Conservation (phyloP, 1,284 basidiomycete genomes). For the Mycosarcoma mackinlayi region DNA sequence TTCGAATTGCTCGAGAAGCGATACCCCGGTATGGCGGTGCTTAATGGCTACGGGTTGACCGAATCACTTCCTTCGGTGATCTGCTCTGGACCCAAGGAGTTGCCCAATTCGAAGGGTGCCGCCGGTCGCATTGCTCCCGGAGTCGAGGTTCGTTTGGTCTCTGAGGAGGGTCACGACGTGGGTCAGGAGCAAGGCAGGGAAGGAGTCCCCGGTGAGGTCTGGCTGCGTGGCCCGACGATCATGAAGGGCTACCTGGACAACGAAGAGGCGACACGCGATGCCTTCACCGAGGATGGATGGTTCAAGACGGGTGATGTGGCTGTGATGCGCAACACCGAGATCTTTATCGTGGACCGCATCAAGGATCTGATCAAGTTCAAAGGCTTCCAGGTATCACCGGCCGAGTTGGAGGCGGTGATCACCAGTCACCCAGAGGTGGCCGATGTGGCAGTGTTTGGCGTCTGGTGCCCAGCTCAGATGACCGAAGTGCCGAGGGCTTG, state of each 20-base stretch:
- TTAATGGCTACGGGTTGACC: constrained; percentile 79
- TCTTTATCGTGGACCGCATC: constrained; percentile 59
- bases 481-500: constrained; percentile 65
- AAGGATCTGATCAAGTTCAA: constrained; percentile 60
- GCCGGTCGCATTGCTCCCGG: constrained; percentile 81
- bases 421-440: constrained; percentile 45
- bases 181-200: constrained; percentile 71
- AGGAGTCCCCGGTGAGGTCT: constrained; percentile 61
- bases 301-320: constrained; percentile 61
- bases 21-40: constrained; percentile 69
- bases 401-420: constrained; percentile 53
- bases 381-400: constrained; percentile 61
- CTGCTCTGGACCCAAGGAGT: constrained; percentile 56
- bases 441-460: constrained; percentile 47
- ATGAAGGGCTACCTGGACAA: constrained; percentile 60
- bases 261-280: constrained; percentile 32
- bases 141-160: constrained; percentile 81
- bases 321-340: constrained; percentile 50
- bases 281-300: constrained; percentile 55
- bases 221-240: constrained; percentile 41
- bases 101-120: constrained; percentile 60
- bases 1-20: constrained; percentile 73
- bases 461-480: constrained; percentile 40
- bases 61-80: constrained; percentile 76
- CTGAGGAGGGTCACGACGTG: constrained; percentile 69